Percentiles rank a stretch among this genome's conserved stretches.
These are phyloP conservation scores for Cercophora sp. DNA, from an alignment of 495 filamentous ascomycete species.

Conservation along the genomic window DNA sequence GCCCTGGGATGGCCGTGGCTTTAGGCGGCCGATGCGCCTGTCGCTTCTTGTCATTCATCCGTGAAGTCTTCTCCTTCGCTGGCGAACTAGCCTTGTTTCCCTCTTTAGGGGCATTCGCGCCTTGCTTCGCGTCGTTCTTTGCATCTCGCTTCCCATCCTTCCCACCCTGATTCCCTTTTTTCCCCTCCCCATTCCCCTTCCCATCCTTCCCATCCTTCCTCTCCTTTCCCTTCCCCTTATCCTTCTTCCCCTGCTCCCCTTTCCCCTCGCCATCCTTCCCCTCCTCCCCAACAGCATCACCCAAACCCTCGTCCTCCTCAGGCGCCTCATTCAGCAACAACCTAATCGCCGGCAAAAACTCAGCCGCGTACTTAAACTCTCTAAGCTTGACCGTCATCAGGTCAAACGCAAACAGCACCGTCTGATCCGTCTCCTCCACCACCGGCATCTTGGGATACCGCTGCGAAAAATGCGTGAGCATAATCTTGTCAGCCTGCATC, in stretches of 20 bases:
- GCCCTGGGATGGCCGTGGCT: no score
- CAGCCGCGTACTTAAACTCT: slow-evolving; percentile 73
- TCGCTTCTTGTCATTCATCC: no score
- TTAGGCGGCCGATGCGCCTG: no score
- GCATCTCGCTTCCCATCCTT: no score
- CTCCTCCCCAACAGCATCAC: not conserved
- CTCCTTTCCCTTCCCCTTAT: not conserved
- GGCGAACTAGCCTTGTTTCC: no score
- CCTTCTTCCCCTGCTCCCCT: not conserved
- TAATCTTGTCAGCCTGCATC: slow-evolving; percentile 71
- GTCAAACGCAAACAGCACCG: slow-evolving; percentile 80
- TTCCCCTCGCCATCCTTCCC: slow-evolving; percentile 7
- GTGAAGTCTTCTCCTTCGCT: no score
- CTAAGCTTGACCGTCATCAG: slow-evolving; percentile 79
- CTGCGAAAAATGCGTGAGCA: slow-evolving; percentile 93
- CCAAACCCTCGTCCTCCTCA: not conserved
- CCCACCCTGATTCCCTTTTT: no score
- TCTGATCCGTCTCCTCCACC: slow-evolving; percentile 38
- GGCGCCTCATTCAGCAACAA: slow-evolving; percentile 54
- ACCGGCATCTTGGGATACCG: slow-evolving; percentile 84
- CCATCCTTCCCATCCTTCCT: not conserved
- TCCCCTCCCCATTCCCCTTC: not conserved
- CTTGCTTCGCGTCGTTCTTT: not conserved
- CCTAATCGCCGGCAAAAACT: slow-evolving; percentile 67
- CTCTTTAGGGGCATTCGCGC: no score